Base-by-base conservation (phyloP, 2,329 filamentous ascomycete genomes). In the Emergomyces orientalis region DNA sequence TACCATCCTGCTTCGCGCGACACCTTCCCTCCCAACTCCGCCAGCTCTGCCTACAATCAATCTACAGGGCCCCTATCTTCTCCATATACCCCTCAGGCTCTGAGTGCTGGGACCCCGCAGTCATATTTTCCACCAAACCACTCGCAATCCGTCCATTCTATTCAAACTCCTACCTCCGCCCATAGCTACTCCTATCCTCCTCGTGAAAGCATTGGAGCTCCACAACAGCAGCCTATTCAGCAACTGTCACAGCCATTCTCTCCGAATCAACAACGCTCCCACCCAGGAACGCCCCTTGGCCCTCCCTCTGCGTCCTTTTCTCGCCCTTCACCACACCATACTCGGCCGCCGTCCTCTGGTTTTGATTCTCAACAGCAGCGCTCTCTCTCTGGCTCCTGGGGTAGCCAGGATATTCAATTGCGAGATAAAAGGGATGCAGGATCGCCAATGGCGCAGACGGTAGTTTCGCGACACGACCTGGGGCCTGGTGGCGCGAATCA, bases 201-300 rank as follows among this genome's bases (percentile, higher is more conserved):
- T 45, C 71, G 71, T 66, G 75, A 76, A 64, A 75, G 71, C 64
- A 72, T 76, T 62, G 70, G 59, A 43, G 73, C 49, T 70, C 71
- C 73, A 22, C 70, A 68, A 49, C 70, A 74, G 61, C 65, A 70
- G 27, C 65, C 71, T 59, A 68, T 69, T 55, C 68, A 70, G 22
- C 67, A 73, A 39, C 74, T 75, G 62, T 72, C 32, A 25, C 59
- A 61, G 72, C 45, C 72, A 73, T 60, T 73, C 72, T 59, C 72
- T 71, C 43, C 67, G 67, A 51, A 64, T 70, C 61, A 67, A 51
- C 55, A 61, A 39, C 66, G 65, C 59, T 63, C 66, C 37, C 66
- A 63, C 8, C 77, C 79, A 14, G 75, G 75, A 52, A 81, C 80
- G 17, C 80, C 80, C 30, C 71, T 82, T 54, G 79, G 78, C 1